phyloP scores from a whole-genome alignment of 768 basidiomycete genomes.

The Pleurotus citrinopileatus region DNA sequence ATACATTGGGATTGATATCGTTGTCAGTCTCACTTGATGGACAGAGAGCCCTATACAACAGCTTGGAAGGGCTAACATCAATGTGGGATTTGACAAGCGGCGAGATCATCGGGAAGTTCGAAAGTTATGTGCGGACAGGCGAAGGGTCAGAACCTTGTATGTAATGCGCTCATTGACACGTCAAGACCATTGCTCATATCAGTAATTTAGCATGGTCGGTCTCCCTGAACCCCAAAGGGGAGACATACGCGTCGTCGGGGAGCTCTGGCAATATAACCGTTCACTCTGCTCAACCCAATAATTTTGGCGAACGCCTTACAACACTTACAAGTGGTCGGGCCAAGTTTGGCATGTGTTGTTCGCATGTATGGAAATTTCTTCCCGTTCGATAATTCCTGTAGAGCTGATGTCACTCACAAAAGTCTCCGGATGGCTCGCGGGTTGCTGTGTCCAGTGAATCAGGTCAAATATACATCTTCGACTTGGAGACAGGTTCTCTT shows the following conservation, averaged over 20 bases:
- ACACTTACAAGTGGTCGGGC: constrained; percentile 62
- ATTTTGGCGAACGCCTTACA: constrained; percentile 63
- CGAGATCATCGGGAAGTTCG: constrained; percentile 58
- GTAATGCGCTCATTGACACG: constrained; percentile 39
- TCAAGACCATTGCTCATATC: not conserved
- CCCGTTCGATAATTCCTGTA: constrained; percentile 4
- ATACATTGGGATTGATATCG: constrained; percentile 84
- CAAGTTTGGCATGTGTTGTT: constrained; percentile 77
- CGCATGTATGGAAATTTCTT: constrained; percentile 62
- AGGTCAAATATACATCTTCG: constrained; percentile 88
- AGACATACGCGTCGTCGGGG: constrained; percentile 73
- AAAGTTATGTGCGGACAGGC: constrained; percentile 64
- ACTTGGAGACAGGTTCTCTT: constrained; percentile 66
- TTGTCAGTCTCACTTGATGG: constrained; percentile 72
- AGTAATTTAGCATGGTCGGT: constrained; percentile 70
- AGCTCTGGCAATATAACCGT: constrained; percentile 69
- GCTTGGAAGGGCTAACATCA: constrained; percentile 78
- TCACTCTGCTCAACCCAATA: constrained; percentile 63
- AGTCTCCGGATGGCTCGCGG: constrained; percentile 88
- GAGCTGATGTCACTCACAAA: not conserved
- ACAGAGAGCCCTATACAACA: constrained; percentile 68
- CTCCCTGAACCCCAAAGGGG: constrained; percentile 73
- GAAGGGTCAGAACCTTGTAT: constrained; percentile 38
- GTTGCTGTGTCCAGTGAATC: constrained; percentile 82
- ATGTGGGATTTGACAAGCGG: constrained; percentile 72